These are phyloP conservation scores for Dipteronia sinensis DNA, from an alignment of 345 rosid genomes.

Conservation along the genomic window DNA sequence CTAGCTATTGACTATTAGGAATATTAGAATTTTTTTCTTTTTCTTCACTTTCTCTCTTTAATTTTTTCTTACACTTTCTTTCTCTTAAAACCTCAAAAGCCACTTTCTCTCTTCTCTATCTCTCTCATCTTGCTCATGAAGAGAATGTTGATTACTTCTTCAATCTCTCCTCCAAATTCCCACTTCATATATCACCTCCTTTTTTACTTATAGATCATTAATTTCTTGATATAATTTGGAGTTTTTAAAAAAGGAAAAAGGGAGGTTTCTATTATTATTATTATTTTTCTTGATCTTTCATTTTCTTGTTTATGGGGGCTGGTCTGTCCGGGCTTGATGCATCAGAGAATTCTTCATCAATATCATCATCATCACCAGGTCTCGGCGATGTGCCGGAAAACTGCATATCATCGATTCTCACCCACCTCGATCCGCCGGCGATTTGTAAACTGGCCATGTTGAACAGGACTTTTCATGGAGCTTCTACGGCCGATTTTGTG, in stretches of 20 bases:
- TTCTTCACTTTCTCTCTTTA: slow-evolving; percentile 11
- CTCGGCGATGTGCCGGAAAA: slow-evolving; percentile 75
- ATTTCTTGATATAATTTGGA: background rate
- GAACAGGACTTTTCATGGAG: slow-evolving; percentile 57
- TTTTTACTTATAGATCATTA: slow-evolving; percentile 47
- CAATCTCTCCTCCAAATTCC: slow-evolving; percentile 43
- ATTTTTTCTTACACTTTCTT: slow-evolving; percentile 12
- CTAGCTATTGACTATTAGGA: background rate
- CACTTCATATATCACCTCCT: slow-evolving; percentile 51
- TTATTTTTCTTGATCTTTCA: background rate
- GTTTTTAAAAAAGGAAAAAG: no score
- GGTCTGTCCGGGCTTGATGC: slow-evolving; percentile 46
- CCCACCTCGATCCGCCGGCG: slow-evolving; percentile 78
- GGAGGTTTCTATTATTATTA: background rate
- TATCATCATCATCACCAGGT: slow-evolving; percentile 19
- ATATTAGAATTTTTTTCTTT: slow-evolving; percentile 12
- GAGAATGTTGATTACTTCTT: slow-evolving; percentile 48
- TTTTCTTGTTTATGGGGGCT: slow-evolving; percentile 58
- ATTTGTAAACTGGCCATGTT: slow-evolving; percentile 71
- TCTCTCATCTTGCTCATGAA: slow-evolving; percentile 22
- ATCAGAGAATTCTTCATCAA: slow-evolving; percentile 3
- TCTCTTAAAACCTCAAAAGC: slow-evolving; percentile 24
- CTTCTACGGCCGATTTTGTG: slow-evolving; percentile 71
- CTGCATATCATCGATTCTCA: slow-evolving; percentile 61
- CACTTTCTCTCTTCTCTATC: slow-evolving; percentile 18